Base-by-base conservation (phyloP, 805 yeast genomes). In the Blastobotrys robertii region DNA sequence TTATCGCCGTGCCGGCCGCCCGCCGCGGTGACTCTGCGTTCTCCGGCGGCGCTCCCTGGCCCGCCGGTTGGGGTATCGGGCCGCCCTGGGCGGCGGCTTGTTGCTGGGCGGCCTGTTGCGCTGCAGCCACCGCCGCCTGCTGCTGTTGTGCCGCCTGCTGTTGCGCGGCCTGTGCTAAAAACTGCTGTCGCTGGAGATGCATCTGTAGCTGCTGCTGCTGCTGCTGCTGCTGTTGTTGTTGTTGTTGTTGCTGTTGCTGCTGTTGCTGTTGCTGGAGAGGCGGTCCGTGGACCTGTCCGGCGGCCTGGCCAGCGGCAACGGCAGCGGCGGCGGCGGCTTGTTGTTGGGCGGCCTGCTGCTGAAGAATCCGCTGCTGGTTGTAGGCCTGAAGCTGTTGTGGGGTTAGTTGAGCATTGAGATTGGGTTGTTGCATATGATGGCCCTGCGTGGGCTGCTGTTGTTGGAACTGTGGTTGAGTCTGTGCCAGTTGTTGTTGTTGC, bases 1-100 rank as follows among this genome's bases (percentile, higher is more conserved):
- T 57, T 5, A 76, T 65, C 1, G 80, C 80, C 45, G 64, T 65
- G 44, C 71, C 59, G 30, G 50, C 49, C 37, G 36, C 30, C 34
- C 11, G 38, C 15, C 19, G 30, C 30, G 16, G 19, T 13, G 37
- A 30, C 9, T 30, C 33, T 10, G 44, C 42, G 10, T 34, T 30
- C 33, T 37, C 16, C 28, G 38, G 35, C 32, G 12, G 19, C 10
- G 15, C 30, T 16, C 4, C 13, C 12, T 19, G 39, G n/a, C 6
- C 37, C 16, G 8, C 36, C 41, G 19, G 44, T 33, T 19, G 45
- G 8, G 11, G 25, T 12, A 12, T 28, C 39, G 19, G 38, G 36
- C 37, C 28, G 19, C 4, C 40, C 45, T 12, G 40, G 13, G 11
- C 31, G 12, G 37, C 31, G 37, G 29, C 13, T 29, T 38, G 52